Evolutionary conservation across 1,284 basidiomycete species (phyloP).

Genomic region (Vanrija sp.): DNA sequence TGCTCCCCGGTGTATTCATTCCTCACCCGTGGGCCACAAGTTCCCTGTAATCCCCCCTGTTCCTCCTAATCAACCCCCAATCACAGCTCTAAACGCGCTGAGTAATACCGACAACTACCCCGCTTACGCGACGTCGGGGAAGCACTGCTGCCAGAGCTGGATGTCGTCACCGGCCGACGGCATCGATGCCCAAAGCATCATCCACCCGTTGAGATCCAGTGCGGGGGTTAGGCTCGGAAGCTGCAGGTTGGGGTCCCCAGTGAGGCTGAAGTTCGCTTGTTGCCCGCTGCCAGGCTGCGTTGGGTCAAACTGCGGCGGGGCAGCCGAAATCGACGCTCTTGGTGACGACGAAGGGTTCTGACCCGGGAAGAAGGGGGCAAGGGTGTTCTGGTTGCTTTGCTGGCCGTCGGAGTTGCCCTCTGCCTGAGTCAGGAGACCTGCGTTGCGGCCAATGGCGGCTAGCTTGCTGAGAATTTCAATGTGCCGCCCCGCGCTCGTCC

Average conservation of each 20-base stretch:
- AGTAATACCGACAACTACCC: too few relatives aligned
- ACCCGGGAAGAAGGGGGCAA: too few relatives aligned
- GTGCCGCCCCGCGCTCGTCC: constrained; percentile 14
- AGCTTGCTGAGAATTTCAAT: constrained; percentile 19
- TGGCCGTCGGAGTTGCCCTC: too few relatives aligned
- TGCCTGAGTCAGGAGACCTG: too few relatives aligned
- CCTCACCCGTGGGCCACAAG: too few relatives aligned
- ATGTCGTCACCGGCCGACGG: constrained; percentile 18
- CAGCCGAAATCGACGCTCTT: neutral
- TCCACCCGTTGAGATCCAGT: constrained; percentile 17
- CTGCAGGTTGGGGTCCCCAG: neutral
- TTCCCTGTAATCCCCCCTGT: too few relatives aligned
- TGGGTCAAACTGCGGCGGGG: neutral
- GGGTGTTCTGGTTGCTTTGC: too few relatives aligned
- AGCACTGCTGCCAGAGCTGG: constrained; percentile 19
- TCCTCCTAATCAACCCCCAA: neutral
- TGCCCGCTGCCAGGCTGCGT: too few relatives aligned
- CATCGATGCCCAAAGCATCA: constrained; percentile 19
- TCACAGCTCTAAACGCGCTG: neutral
- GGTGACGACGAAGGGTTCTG: too few relatives aligned
- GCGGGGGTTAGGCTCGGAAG: neutral
- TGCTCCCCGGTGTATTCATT: too few relatives aligned
- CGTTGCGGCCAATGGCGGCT: neutral
- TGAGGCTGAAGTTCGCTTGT: too few relatives aligned
- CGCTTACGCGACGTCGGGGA: constrained; percentile 3